Evolutionary conservation across 1,284 basidiomycete genomes (phyloP).

Genomic region (Boletus mariae): DNA sequence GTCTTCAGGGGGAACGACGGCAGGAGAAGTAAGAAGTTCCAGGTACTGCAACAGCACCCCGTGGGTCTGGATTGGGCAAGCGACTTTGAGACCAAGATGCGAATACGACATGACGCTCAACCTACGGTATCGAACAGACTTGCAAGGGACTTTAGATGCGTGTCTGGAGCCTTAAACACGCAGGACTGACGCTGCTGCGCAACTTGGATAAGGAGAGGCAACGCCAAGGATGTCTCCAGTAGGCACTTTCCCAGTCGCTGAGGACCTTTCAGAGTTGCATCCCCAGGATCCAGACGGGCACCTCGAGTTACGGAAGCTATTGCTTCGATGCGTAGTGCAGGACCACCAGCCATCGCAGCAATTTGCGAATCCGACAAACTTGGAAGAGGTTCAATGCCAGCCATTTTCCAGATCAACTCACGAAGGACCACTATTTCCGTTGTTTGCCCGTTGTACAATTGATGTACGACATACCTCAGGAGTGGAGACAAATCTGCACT

Average conservation of each 20-base stretch:
- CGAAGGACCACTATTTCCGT: slow-evolving; percentile 90
- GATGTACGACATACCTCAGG: slow-evolving; percentile 89
- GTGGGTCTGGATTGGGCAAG: slow-evolving; percentile 53
- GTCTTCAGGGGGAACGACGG: slow-evolving; percentile 55
- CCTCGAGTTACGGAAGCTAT: slow-evolving; percentile 72
- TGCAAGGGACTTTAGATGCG: slow-evolving; percentile 82
- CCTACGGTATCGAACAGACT: slow-evolving; percentile 81
- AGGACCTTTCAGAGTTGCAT: slow-evolving; percentile 57
- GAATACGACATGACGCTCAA: slow-evolving; percentile 29
- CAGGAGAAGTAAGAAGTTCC: slow-evolving; percentile 65
- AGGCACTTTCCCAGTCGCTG: slow-evolving; percentile 68
- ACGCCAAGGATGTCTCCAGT: slow-evolving; percentile 67
- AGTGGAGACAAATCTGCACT: slow-evolving; percentile 81
- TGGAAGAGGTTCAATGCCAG: slow-evolving; percentile 87
- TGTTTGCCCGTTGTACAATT: slow-evolving; percentile 78
- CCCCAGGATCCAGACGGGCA: slow-evolving; percentile 61
- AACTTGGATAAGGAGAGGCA: slow-evolving; percentile 84
- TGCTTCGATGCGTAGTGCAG: slow-evolving; percentile 81
- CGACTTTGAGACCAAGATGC: slow-evolving; percentile 17
- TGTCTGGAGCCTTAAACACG: slow-evolving; percentile 66
- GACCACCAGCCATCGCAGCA: slow-evolving; percentile 86
- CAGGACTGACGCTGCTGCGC: slow-evolving; percentile 85
- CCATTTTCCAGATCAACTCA: slow-evolving; percentile 94
- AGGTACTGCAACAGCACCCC: slow-evolving; percentile 75
- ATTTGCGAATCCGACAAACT: slow-evolving; percentile 89